Base-by-base conservation (phyloP, 345 rosid species). In the Salix viminalis region DNA sequence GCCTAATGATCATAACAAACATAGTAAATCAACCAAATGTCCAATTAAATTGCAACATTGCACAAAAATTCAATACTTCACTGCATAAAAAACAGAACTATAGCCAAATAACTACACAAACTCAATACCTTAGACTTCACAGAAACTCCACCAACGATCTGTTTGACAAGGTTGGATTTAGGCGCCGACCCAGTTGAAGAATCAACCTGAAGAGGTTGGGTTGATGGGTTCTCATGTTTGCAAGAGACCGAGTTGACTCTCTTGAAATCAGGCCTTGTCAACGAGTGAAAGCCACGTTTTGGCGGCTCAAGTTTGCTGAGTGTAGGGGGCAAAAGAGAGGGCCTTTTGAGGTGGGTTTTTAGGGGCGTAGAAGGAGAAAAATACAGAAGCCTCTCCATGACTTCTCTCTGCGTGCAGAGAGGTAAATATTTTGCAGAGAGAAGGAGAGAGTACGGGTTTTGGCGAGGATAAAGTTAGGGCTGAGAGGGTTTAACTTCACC, bases 331-430 rank as follows among this genome's bases (percentile, higher is more conserved):
- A 79, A 78, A 39, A 87, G 84, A 48, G 80, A 79, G 62, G 84
- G 66, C 64, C 11, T 58, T 77, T 74, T 86, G 21, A 58, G 80
- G 34, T 69, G 70, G 66, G 77, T 39, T 82, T 84, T 87, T 78
- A 82, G 75, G 74, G 87, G 82, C 8, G 84, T 77, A 2, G 94
- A 76, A n/a, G 88, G 81, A 58, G 94, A 88, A 37, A 91, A 85
- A 83, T 88, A 90, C 0, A 93, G 89, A 85, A 96, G 94, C 96
- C 96, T 89, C 77, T 93, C 99, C 99, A 95, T 95, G 88, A 90
- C 88, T 81, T 82, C 85, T 15, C 21, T 62, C 7, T 42, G 60
- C 50, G 3, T 60, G 66, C 44, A 60, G 72, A 75, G 65, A 50
- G 39, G 75, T 16, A 19, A 71, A 66, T 42, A 39, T 66, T 80